A percentile compares a stretch with the other conserved stretches of the same genome.
Evolutionary conservation across 106 monocot genomes (phyloP).

Genomic region (Dioscorea zingiberensis): DNA sequence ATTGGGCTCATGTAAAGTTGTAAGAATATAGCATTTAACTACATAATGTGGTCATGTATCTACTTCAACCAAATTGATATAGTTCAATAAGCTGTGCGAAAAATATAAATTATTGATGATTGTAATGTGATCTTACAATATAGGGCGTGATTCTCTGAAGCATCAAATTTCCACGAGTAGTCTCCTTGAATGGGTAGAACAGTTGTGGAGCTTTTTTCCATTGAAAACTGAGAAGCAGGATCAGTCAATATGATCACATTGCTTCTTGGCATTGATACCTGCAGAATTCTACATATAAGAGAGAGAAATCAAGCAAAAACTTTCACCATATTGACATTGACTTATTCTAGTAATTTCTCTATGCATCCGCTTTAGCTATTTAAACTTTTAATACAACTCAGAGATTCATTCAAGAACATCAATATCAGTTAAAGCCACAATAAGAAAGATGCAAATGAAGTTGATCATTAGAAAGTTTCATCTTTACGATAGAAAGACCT

Average conservation of each 20-base stretch:
- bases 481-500: no score
- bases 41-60: background rate
- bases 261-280: slow-evolving; percentile 95
- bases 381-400: background rate
- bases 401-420: background rate
- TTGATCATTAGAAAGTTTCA: background rate
- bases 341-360: background rate
- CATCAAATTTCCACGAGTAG: slow-evolving; percentile 84
- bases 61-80: no score
- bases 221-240: slow-evolving; percentile 50
- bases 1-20: background rate
- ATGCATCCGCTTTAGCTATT: background rate
- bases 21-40: background rate
- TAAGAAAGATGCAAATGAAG: background rate
- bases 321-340: background rate
- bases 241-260: slow-evolving; percentile 73
- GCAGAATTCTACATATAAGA: slow-evolving; percentile 75
- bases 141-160: slow-evolving; percentile 92
- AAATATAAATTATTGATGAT: background rate
- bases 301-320: slow-evolving; percentile 40
- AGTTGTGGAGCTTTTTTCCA: slow-evolving; percentile 35
- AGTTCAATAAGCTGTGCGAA: background rate
- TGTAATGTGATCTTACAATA: slow-evolving; percentile 50
- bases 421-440: background rate
- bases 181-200: slow-evolving; percentile 77